phyloP scores from a whole-genome alignment of 192 early-diverging fungal genomes.

The Backusella psychrophila region DNA sequence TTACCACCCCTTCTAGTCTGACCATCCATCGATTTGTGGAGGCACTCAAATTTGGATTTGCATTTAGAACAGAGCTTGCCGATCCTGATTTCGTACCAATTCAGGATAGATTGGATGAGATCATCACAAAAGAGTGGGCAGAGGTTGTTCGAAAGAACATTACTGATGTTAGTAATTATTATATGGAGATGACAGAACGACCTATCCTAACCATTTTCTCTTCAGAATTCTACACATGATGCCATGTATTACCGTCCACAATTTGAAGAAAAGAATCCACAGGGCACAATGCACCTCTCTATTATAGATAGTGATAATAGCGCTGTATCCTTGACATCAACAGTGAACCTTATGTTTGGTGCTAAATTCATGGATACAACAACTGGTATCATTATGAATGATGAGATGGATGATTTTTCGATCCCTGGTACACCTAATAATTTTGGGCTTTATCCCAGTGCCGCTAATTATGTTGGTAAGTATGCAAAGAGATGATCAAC shows the following conservation, averaged over 20 bases:
- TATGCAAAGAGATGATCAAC: neutral
- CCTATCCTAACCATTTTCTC: neutral
- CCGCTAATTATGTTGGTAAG: slow-evolving; percentile 71
- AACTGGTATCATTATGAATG: slow-evolving; percentile 91
- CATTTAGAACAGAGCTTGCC: slow-evolving; percentile 75
- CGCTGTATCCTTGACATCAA: slow-evolving; percentile 87
- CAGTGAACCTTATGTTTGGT: slow-evolving; percentile 89
- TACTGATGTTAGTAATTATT: slow-evolving; percentile 48
- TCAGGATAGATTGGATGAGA: slow-evolving; percentile 52
- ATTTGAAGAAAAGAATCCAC: slow-evolving; percentile 74
- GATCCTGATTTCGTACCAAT: slow-evolving; percentile 78
- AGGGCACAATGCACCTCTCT: slow-evolving; percentile 92
- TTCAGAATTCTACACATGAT: slow-evolving; percentile 54
- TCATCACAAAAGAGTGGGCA: slow-evolving; percentile 71
- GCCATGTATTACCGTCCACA: slow-evolving; percentile 76
- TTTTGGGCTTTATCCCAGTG: slow-evolving; percentile 81
- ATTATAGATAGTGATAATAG: slow-evolving; percentile 68
- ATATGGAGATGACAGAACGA: neutral
- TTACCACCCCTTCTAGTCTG: slow-evolving; percentile 53
- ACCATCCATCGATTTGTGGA: slow-evolving; percentile 86
- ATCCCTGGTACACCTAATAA: slow-evolving; percentile 65
- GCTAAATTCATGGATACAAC: slow-evolving; percentile 80
- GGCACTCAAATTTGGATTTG: slow-evolving; percentile 84
- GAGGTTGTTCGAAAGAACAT: slow-evolving; percentile 65
- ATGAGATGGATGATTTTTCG: slow-evolving; percentile 96